Evolutionary conservation across 2,329 filamentous ascomycete species (phyloP).

Genomic region (Ophiostoma sp.): DNA sequence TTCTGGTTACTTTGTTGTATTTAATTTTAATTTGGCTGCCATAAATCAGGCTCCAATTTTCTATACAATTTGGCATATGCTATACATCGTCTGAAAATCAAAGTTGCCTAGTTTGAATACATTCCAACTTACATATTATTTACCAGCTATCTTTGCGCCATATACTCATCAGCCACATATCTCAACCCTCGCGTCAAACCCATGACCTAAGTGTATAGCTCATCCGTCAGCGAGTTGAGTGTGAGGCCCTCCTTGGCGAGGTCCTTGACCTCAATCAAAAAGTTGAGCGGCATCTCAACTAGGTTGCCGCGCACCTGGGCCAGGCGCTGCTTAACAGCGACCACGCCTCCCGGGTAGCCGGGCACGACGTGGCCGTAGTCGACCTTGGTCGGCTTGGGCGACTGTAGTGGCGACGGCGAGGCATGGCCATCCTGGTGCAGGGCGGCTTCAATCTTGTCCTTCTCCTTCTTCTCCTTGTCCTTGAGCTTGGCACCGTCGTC

Average conservation of each 20-base stretch:
- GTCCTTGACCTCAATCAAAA: slow-evolving; percentile 78
- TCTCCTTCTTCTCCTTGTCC: slow-evolving; percentile 38
- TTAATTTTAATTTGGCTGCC: too few species aligned
- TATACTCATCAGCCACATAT: not conserved
- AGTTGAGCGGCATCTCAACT: slow-evolving; percentile 89
- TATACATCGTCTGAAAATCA: not conserved
- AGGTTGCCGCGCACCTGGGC: slow-evolving; percentile 66
- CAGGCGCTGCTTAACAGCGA: slow-evolving; percentile 68
- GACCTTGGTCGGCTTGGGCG: slow-evolving; percentile 52
- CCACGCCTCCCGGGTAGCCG: slow-evolving; percentile 71
- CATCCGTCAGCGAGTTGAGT: slow-evolving; percentile 70
- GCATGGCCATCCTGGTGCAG: slow-evolving; percentile 34
- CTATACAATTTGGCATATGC: too few species aligned
- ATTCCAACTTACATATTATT: not conserved
- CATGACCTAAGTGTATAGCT: slow-evolving; percentile 64
- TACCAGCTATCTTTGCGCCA: not conserved
- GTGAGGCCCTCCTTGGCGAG: slow-evolving; percentile 79
- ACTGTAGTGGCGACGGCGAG: slow-evolving; percentile 36
- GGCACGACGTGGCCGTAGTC: slow-evolving; percentile 85
- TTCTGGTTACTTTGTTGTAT: too few species aligned
- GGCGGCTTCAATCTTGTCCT: slow-evolving; percentile 43
- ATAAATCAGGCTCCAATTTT: too few species aligned
- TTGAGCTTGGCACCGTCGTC: slow-evolving; percentile 43
- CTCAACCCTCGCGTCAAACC: too few species aligned
- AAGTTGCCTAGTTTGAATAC: too few species aligned